Conservation (phyloP, 768 basidiomycete genomes). For the Mycena sanguinolenta region DNA sequence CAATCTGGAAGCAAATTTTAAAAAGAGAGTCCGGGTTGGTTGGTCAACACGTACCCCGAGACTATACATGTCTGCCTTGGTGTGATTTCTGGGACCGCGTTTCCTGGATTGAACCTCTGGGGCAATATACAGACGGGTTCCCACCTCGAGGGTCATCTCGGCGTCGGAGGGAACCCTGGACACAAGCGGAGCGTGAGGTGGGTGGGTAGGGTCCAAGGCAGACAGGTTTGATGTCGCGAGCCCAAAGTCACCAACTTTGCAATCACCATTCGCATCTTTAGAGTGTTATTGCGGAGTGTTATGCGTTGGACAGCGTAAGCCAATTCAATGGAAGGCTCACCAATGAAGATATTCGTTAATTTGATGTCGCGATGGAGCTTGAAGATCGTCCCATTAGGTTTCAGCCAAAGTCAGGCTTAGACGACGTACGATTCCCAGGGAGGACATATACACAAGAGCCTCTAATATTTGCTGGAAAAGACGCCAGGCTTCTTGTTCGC, state of each 20-base stretch:
- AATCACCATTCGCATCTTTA: slow-evolving; percentile 84
- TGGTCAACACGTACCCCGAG: slow-evolving; percentile 76
- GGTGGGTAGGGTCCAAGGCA: slow-evolving; percentile 77
- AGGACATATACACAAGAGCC: slow-evolving; percentile 91
- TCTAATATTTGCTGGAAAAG: slow-evolving; percentile 92
- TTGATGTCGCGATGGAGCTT: slow-evolving; percentile 91
- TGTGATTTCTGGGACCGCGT: slow-evolving; percentile 79
- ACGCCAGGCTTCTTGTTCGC: slow-evolving; percentile 90
- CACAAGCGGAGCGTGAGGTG: slow-evolving; percentile 36
- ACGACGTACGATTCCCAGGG: slow-evolving; percentile 80
- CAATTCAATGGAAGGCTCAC: slow-evolving; percentile 54
- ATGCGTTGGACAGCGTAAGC: not conserved
- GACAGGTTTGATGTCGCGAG: slow-evolving; percentile 87
- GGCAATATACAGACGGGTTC: slow-evolving; percentile 92
- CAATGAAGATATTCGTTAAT: slow-evolving; percentile 93
- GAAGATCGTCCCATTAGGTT: not conserved
- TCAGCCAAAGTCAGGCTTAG: not conserved
- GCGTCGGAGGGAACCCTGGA: slow-evolving; percentile 64
- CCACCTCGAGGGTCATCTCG: slow-evolving; percentile 90
- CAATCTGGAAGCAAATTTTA: slow-evolving; percentile 67
- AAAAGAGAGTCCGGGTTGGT: not conserved
- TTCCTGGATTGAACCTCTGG: slow-evolving; percentile 85
- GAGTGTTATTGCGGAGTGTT: slow-evolving; percentile 15
- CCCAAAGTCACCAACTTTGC: slow-evolving; percentile 96
- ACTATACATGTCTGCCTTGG: slow-evolving; percentile 95